Conservation (phyloP, 148 eudicot species). For the Vaccinium corymbosum region DNA sequence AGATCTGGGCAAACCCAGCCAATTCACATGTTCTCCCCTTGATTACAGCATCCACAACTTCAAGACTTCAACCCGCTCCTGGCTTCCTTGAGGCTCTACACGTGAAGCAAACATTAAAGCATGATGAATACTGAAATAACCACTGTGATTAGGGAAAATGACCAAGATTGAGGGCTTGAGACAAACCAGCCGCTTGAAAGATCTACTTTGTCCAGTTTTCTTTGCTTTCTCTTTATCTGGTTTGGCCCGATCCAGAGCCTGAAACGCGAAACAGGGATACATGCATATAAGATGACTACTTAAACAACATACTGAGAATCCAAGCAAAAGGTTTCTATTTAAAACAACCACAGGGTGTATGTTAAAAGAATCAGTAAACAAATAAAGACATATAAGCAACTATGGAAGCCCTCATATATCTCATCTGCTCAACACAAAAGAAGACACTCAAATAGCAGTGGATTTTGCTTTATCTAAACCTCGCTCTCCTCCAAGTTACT, state of each 20-base stretch:
- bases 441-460: not conserved
- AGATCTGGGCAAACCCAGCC: conserved; percentile 6
- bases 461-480: not conserved
- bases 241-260: conserved; percentile 93
- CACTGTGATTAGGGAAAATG: not conserved
- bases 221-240: conserved; percentile 55
- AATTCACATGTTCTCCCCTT: not conserved
- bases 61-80: conserved; percentile 41
- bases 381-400: not conserved
- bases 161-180: not conserved
- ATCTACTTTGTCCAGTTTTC: conserved; percentile 51
- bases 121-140: not conserved
- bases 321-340: not conserved
- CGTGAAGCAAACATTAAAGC: conserved; percentile 4
- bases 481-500: not conserved
- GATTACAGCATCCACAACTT: conserved; percentile 4
- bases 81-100: conserved; percentile 60
- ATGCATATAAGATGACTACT: not conserved
- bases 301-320: not conserved
- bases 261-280: conserved; percentile 11
- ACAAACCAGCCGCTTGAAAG: conserved; percentile 84
- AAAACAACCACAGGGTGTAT: not conserved
- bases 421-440: not conserved
- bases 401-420: not conserved
- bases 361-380: not conserved